Conservation (phyloP, 352 stramenopile species). For the Phytophthora brassicae region DNA sequence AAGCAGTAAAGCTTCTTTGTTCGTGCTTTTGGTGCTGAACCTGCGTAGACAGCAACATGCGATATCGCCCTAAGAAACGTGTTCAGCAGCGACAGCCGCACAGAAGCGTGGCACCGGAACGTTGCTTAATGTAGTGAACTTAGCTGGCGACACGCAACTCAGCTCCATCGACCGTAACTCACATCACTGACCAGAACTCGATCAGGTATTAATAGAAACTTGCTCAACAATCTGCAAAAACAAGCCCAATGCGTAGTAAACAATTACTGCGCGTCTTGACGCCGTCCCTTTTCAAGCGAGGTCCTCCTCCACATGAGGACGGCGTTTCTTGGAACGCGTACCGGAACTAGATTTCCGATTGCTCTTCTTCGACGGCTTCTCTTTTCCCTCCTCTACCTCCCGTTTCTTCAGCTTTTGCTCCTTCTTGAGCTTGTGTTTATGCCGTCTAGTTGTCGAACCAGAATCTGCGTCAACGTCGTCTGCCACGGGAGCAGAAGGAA, state of each 20-base stretch:
- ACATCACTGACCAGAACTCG: constrained; percentile 1
- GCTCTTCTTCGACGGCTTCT: constrained; percentile 28
- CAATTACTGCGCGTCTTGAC: constrained; percentile 1
- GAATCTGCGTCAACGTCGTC: constrained; percentile 6
- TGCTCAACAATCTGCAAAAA: constrained; percentile 16
- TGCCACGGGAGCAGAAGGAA: constrained; percentile 19
- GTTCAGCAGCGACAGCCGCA: background rate
- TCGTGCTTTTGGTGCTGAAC: background rate
- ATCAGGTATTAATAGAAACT: background rate
- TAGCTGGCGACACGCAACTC: background rate
- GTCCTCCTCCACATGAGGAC: constrained; percentile 15
- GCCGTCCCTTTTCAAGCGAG: constrained; percentile 10
- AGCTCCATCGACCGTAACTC: background rate
- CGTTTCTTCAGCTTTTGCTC: constrained; percentile 33
- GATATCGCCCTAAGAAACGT: no score
- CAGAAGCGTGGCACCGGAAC: background rate
- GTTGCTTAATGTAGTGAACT: constrained; percentile 10
- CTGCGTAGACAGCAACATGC: background rate
- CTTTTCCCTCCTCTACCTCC: constrained; percentile 10
- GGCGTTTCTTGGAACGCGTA: constrained; percentile 25
- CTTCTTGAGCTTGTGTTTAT: constrained; percentile 37
- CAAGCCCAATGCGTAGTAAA: constrained; percentile 1
- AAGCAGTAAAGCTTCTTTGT: no score
- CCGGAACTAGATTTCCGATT: constrained; percentile 28
- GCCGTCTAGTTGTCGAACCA: constrained; percentile 19